A percentile compares a stretch with the other conserved stretches of the same genome.
These are phyloP conservation scores for Postia placenta DNA, from an alignment of 768 basidiomycete species.

Conservation along the genomic window DNA sequence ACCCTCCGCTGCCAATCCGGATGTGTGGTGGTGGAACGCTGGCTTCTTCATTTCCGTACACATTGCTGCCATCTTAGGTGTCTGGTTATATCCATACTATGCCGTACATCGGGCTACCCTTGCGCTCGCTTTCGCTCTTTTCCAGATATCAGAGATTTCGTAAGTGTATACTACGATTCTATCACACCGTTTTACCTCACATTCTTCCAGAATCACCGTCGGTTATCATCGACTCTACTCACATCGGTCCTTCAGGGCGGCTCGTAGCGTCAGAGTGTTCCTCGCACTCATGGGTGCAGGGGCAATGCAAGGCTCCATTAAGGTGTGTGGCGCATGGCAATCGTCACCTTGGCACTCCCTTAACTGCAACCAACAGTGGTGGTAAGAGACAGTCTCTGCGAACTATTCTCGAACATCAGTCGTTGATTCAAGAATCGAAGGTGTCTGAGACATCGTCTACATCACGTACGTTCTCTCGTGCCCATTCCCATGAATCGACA, in stretches of 20 bases:
- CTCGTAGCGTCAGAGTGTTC: slow-evolving; percentile 44
- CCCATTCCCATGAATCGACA: background rate
- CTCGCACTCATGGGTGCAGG: slow-evolving; percentile 64
- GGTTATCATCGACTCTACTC: slow-evolving; percentile 81
- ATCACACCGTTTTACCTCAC: too few species aligned
- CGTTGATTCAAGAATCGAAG: too few species aligned
- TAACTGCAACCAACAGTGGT: too few species aligned
- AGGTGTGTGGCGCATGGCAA: slow-evolving; percentile 32
- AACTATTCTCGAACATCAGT: too few species aligned
- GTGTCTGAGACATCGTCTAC: slow-evolving; percentile 69
- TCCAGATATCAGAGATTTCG: slow-evolving; percentile 74
- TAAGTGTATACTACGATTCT: slow-evolving; percentile 23
- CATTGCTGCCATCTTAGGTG: slow-evolving; percentile 47
- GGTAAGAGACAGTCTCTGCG: too few species aligned
- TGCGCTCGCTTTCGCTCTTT: slow-evolving; percentile 47
- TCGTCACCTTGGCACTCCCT: too few species aligned
- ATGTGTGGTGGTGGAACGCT: slow-evolving; percentile 59
- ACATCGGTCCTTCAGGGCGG: slow-evolving; percentile 63
- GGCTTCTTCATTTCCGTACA: slow-evolving; percentile 55
- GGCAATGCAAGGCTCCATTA: slow-evolving; percentile 77
- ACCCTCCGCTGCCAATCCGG: background rate
- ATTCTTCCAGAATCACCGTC: slow-evolving; percentile 49
- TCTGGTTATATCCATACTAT: slow-evolving; percentile 42
- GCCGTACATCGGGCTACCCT: slow-evolving; percentile 39
- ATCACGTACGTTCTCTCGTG: slow-evolving; percentile 47